A percentile compares a stretch with the other conserved stretches of the same genome.
Evolutionary conservation across 2,329 filamentous ascomycete species (phyloP).

Genomic region (Trichoderma atroviride): DNA sequence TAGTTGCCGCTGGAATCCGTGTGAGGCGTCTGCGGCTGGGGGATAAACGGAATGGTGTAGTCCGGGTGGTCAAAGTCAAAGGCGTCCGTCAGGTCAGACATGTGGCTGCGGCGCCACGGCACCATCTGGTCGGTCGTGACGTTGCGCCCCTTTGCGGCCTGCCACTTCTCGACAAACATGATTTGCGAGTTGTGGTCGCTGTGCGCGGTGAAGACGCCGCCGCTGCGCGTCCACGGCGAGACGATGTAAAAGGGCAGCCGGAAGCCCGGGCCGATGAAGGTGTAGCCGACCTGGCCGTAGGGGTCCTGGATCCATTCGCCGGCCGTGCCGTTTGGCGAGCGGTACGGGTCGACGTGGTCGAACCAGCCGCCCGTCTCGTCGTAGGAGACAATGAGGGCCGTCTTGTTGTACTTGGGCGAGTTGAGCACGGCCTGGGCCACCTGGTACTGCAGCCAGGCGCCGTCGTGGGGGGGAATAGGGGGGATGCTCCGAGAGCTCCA

Average conservation of each 20-base stretch:
- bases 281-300: conserved; percentile 43
- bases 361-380: conserved; percentile 57
- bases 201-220: conserved; percentile 57
- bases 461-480: conserved; percentile 57
- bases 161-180: conserved; percentile 56
- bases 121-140: conserved; percentile 39
- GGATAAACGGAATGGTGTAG: conserved; percentile 50
- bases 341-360: conserved; percentile 56
- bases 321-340: conserved; percentile 50
- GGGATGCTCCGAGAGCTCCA: conserved; percentile 56
- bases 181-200: conserved; percentile 60
- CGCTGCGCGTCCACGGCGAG: conserved; percentile 58
- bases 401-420: conserved; percentile 53
- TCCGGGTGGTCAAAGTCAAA: conserved; percentile 55
- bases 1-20: conserved; percentile 47
- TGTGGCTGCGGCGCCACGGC: conserved; percentile 39
- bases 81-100: conserved; percentile 41
- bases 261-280: conserved; percentile 42
- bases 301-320: conserved; percentile 56
- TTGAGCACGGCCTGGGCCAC: conserved; percentile 54
- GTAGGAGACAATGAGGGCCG: conserved; percentile 50
- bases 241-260: conserved; percentile 59
- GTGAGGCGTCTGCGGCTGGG: conserved; percentile 47
- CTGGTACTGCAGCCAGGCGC: conserved; percentile 57
- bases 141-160: conserved; percentile 43